Percentiles rank a stretch among this genome's conserved stretches.
Evolutionary conservation across 1,284 basidiomycete genomes (phyloP).

Genomic region (Tilletiaria anomala): DNA sequence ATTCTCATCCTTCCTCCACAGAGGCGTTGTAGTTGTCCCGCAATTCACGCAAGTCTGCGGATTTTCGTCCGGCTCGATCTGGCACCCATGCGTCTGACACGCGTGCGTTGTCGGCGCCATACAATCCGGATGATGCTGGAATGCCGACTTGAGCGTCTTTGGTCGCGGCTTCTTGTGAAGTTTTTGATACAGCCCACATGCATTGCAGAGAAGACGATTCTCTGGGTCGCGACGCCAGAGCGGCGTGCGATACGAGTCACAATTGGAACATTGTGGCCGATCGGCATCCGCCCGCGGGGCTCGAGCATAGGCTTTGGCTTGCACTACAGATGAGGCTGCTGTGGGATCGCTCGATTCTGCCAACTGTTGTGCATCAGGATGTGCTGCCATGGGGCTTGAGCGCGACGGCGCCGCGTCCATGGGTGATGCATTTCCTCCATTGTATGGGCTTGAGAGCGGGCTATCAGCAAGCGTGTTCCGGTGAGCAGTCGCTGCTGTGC

Average conservation of each 20-base stretch:
- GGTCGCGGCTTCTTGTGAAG: conserved; percentile 34
- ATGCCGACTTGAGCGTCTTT: conserved; percentile 15
- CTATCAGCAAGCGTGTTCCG: too few relatives aligned
- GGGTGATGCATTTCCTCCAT: neutral
- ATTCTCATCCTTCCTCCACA: conserved; percentile 30
- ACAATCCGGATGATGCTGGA: conserved; percentile 26
- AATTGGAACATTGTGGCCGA: conserved; percentile 29
- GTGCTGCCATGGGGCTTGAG: neutral
- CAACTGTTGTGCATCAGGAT: neutral
- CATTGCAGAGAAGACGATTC: conserved; percentile 31
- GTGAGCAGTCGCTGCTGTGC: too few relatives aligned
- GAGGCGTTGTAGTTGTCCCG: conserved; percentile 29
- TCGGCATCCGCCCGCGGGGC: neutral
- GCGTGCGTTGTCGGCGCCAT: conserved; percentile 2
- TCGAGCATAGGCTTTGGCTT: neutral
- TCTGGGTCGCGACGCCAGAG: conserved; percentile 33
- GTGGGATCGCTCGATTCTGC: neutral
- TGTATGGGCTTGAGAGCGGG: neutral
- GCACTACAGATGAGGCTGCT: neutral
- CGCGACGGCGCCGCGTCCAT: neutral
- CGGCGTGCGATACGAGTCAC: conserved; percentile 29
- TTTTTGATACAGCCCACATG: conserved; percentile 35
- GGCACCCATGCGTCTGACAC: neutral
- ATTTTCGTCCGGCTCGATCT: neutral
- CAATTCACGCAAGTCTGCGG: conserved; percentile 29